Base-by-base conservation (phyloP, 2,329 filamentous ascomycete species). In the Scytalidium lignicola region DNA sequence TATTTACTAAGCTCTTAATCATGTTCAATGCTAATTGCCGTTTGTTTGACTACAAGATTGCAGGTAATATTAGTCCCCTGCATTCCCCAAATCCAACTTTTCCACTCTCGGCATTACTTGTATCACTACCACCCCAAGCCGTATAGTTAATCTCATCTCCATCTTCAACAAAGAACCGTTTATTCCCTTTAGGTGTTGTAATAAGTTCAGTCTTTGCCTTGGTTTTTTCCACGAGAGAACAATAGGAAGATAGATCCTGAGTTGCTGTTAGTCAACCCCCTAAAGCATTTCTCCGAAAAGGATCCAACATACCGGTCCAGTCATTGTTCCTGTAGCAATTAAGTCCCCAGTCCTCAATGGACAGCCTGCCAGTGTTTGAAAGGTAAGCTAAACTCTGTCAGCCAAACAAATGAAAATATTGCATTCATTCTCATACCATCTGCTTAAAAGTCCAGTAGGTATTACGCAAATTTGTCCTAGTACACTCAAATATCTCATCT, bases 41-140 rank as follows among this genome's bases (percentile, higher is more conserved):
- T 37, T 47, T 40, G 20, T 41, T 21, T 20, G 13, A 28, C 26
- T 28, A 28, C 13, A 28, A 13, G 26, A 28, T 28, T 7, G 76
- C 71, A n/a, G 75, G 74, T 49, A 76, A 55, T 50, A 85, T 79
- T 47, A 64, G 73, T 17, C 80, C 82, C 19, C 69, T 67, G 58
- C 80, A 84, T 51, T 83, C 74, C 7, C 83, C 83, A 63, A 86
- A 86, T 2, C 83, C 82, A 19, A 86, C 81, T 17, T 21, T 21
- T 43, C 17, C 20, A 20, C 10, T 18, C 46, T 82, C 41, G 15
- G 72, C 41, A 68, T 73, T 4, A 76, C 74, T 41, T 13, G 7
- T 28, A 13, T 28, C 26, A 80, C 77, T 46, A 65, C 62, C 6
- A 79, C 80, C 56, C 45, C 76, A 71, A 2, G 82, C 83, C 6